Base-by-base conservation (phyloP, 176 grass and related monocot genomes). In the Dactylis glomerata region DNA sequence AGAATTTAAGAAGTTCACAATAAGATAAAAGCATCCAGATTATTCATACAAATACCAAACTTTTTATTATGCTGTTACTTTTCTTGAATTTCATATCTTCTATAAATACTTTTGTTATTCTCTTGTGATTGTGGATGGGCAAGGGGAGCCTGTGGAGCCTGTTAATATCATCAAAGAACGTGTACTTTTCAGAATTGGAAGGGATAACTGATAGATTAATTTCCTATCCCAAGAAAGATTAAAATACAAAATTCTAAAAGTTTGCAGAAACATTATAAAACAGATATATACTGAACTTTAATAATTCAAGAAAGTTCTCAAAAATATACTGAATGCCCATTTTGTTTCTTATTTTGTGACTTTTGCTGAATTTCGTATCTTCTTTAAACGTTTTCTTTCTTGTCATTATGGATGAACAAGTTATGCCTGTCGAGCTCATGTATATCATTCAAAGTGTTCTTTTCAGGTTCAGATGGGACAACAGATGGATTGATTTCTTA, bases 391-490 rank as follows among this genome's bases (percentile, higher is more conserved):
- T 4, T 14, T 61, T 10, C 10, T n/a, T n/a, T n/a, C n/a, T n/a
- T n/a, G n/a, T n/a, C n/a, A n/a, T n/a, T n/a, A n/a, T 79, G 10
- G 64, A 65, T 37, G 65, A 45, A 3, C 30, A 69, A 46, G n/a
- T 46, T 58, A 5, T 77, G 34, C 22, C 5, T n/a, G 26, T 6
- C 4, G 79, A 81, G 30, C 27, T 75, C 19, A 27, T 45, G 4
- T 20, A 4, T 37, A 13, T 28, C 17, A n/a, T 14, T 8, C 13
- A 24, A 31, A 4, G 10, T 33, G 28, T 46, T 79, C 5, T 62
- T 86, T 41, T 46, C 38, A 46, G 76, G 62, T n/a, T 36, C 38
- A 58, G 76, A 80, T n/a, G 77, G 6, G n/a, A 81, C 67, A 64
- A 22, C 9, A 37, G 3, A 26, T 62, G n/a, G 24, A 1, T 41